A percentile compares a stretch with the other conserved stretches of the same genome.
These are phyloP conservation scores for Verticillium zaregamsianum DNA, from an alignment of 2,329 filamentous ascomycete species.

Conservation along the genomic window DNA sequence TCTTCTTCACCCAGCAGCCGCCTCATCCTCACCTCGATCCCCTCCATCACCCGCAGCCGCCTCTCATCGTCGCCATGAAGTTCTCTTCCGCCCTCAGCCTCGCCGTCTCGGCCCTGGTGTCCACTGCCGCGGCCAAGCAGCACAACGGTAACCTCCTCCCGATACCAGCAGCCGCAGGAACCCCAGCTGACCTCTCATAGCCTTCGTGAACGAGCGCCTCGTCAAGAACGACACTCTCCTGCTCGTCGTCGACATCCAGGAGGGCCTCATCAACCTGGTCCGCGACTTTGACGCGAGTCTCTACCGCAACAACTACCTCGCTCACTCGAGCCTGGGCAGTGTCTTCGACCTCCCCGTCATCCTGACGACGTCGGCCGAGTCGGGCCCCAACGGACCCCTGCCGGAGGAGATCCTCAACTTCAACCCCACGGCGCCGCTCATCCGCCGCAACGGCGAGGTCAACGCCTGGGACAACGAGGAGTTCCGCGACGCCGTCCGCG, in stretches of 20 bases:
- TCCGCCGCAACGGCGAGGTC: slow-evolving; percentile 67
- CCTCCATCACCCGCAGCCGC: neutral
- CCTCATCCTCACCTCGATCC: neutral
- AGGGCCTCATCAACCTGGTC: slow-evolving; percentile 36
- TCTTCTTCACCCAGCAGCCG: slow-evolving; percentile 8
- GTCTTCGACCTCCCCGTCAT: slow-evolving; percentile 66
- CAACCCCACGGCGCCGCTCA: slow-evolving; percentile 63
- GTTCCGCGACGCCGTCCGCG: slow-evolving; percentile 61
- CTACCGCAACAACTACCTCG: slow-evolving; percentile 64
- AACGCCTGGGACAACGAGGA: slow-evolving; percentile 73
- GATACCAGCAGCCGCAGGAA: neutral
- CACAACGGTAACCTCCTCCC: neutral
- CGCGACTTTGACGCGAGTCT: slow-evolving; percentile 63
- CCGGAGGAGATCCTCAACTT: slow-evolving; percentile 65
- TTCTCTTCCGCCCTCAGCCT: slow-evolving; percentile 6
- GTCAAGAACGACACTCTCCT: slow-evolving; percentile 28
- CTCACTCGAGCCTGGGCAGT: slow-evolving; percentile 62
- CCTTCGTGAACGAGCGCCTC: slow-evolving; percentile 26
- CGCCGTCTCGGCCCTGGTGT: slow-evolving; percentile 10
- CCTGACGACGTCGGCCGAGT: slow-evolving; percentile 65
- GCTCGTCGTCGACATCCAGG: slow-evolving; percentile 32
- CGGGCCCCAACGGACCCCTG: slow-evolving; percentile 66
- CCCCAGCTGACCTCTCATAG: slow-evolving; percentile 1
- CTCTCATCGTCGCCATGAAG: slow-evolving; percentile 8
- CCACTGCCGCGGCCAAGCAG: slow-evolving; percentile 6